Conservation (phyloP, 305 asterid species). For the Fraxinus velutina region DNA sequence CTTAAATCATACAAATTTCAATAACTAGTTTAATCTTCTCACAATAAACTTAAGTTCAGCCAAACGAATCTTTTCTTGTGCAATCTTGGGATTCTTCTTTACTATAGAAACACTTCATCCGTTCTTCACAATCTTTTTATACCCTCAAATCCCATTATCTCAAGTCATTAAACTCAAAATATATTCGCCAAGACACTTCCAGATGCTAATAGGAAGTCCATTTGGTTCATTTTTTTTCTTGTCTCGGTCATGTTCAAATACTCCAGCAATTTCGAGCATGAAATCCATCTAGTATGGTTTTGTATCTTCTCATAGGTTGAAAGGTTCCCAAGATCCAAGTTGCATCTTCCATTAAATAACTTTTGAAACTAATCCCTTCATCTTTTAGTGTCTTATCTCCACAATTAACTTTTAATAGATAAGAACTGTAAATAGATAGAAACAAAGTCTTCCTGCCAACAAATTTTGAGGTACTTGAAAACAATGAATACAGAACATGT, state of each 20-base stretch:
- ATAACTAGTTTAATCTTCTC: not conserved
- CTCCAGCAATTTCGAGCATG: not conserved
- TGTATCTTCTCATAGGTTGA: not conserved
- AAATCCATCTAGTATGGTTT: not conserved
- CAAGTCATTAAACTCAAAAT: not conserved
- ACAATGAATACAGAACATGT: not conserved
- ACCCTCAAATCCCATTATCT: not conserved
- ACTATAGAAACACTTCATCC: not conserved
- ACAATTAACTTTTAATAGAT: not conserved
- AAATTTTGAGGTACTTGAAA: slow-evolving; percentile 9
- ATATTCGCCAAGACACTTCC: not conserved
- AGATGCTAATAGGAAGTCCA: not conserved
- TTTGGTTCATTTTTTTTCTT: not conserved
- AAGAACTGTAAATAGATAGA: not conserved
- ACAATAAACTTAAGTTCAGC: not conserved
- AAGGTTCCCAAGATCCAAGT: not conserved
- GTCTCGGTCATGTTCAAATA: not conserved
- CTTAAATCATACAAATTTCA: not conserved
- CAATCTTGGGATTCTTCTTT: not conserved
- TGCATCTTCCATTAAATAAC: not conserved
- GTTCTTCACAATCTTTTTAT: not conserved
- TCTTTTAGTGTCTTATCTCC: not conserved
- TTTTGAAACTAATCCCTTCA: not conserved
- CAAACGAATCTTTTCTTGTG: not conserved
- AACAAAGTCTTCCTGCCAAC: slow-evolving; percentile 2